Evolutionary conservation across 179 eudicot species (phyloP).

Genomic region (Carnegiea gigantea): DNA sequence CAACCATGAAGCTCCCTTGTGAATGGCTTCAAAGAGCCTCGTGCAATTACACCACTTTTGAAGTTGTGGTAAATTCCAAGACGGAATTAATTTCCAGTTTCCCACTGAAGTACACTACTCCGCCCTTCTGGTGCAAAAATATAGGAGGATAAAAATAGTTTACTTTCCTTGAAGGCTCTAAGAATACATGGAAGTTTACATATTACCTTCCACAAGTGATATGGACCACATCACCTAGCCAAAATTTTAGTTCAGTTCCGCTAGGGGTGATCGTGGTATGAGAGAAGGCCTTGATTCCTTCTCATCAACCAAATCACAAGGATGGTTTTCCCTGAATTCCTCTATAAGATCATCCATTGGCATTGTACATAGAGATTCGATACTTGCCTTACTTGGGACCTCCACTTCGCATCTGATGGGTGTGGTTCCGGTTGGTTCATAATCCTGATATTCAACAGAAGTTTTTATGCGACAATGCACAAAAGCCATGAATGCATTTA

Average conservation of each 20-base stretch:
- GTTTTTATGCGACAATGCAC: not conserved
- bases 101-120: conserved; percentile 13
- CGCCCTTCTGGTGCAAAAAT: not conserved
- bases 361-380: conserved; percentile 80
- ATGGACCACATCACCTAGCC: not conserved
- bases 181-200: conserved; percentile 42
- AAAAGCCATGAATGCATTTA: not conserved
- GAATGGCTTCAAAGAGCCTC: conserved; percentile 15
- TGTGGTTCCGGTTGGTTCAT: conserved; percentile 86
- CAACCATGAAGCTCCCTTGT: conserved; percentile 16
- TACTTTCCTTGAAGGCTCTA: conserved; percentile 21
- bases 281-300: conserved; percentile 66
- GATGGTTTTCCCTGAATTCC: conserved; percentile 83
- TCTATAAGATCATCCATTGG: conserved; percentile 79
- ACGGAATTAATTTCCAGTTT: conserved; percentile 46
- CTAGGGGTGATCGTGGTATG: conserved; percentile 81
- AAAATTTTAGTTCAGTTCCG: conserved; percentile 52
- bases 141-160: not conserved
- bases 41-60: conserved; percentile 7
- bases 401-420: conserved; percentile 73
- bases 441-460: conserved; percentile 51
- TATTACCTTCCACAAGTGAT: conserved; percentile 20
- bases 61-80: conserved; percentile 56
- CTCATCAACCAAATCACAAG: conserved; percentile 56
- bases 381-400: conserved; percentile 72